These are phyloP conservation scores for Hysterangium stoloniferum DNA, from an alignment of 768 basidiomycete genomes.

Conservation along the genomic window DNA sequence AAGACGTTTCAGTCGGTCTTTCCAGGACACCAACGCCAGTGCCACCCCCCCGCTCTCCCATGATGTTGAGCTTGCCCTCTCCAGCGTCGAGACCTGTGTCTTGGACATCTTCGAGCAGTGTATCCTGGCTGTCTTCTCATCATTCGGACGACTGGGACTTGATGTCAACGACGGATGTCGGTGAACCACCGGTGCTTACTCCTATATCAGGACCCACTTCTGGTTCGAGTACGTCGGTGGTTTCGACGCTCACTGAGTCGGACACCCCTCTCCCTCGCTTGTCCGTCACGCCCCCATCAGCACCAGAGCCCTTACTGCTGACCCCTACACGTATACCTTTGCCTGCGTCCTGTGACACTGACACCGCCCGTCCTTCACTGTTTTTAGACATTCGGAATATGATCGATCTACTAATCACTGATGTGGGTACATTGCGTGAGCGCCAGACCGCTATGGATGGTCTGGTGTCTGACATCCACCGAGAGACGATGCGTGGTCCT, in stretches of 20 bases:
- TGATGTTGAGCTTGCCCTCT: slow-evolving; percentile 27
- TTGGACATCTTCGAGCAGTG: slow-evolving; percentile 28
- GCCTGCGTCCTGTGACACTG: too few relatives aligned
- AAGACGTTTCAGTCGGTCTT: slow-evolving; percentile 38
- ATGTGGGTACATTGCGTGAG: slow-evolving; percentile 51
- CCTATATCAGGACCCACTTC: slow-evolving; percentile 18
- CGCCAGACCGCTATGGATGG: slow-evolving; percentile 55
- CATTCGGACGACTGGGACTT: slow-evolving; percentile 64
- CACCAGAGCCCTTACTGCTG: slow-evolving; percentile 30
- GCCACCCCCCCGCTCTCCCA: slow-evolving; percentile 11
- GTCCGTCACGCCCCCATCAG: slow-evolving; percentile 22
- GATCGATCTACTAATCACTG: slow-evolving; percentile 50
- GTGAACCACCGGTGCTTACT: slow-evolving; percentile 24
- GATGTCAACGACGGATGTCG: slow-evolving; percentile 24
- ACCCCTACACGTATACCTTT: slow-evolving; percentile 23
- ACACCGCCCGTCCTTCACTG: slow-evolving; percentile 22
- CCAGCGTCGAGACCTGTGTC: slow-evolving; percentile 37
- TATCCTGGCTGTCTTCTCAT: slow-evolving; percentile 49
- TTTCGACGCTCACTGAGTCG: slow-evolving; percentile 22
- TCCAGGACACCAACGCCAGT: slow-evolving; percentile 14
- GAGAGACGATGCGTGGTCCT: slow-evolving; percentile 15
- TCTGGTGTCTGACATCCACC: slow-evolving; percentile 53
- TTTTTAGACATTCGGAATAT: slow-evolving; percentile 44
- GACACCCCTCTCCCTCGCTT: slow-evolving; percentile 22
- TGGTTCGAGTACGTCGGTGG: not conserved